phyloP scores from a whole-genome alignment of 306 rosid genomes.

The Cucumis cinereus region DNA sequence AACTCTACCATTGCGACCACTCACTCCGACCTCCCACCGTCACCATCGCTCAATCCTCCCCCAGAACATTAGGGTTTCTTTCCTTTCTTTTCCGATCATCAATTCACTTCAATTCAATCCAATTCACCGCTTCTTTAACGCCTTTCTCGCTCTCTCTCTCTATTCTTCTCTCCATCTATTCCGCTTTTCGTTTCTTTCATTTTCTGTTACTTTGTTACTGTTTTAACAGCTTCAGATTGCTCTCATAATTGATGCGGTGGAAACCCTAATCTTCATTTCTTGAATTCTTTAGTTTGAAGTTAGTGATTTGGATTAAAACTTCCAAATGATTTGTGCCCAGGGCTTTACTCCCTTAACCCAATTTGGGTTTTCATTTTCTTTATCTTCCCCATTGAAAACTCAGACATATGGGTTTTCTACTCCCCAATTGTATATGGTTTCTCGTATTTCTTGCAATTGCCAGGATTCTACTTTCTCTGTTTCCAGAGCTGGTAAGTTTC shows the following conservation, averaged over 20 bases:
- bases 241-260: neutral
- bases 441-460: slow-evolving; percentile 12
- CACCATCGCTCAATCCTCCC: slow-evolving; percentile 1
- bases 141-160: neutral
- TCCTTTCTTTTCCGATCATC: neutral
- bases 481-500: slow-evolving; percentile 19
- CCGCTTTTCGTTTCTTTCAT: neutral
- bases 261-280: neutral
- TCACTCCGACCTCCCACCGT: neutral
- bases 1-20: slow-evolving; percentile 13
- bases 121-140: neutral
- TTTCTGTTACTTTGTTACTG: neutral
- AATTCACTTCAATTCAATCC: neutral
- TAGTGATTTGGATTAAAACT: neutral
- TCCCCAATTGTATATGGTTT: slow-evolving; percentile 22
- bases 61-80: neutral
- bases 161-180: neutral
- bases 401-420: slow-evolving; percentile 12
- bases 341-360: slow-evolving; percentile 35
- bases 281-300: neutral
- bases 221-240: neutral
- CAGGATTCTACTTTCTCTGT: slow-evolving; percentile 18
- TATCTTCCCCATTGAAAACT: slow-evolving; percentile 19
- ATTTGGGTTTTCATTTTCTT: slow-evolving; percentile 26
- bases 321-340: slow-evolving; percentile 42